phyloP scores from a whole-genome alignment of 345 rosid genomes.

The Pseudoturritis turrita region DNA sequence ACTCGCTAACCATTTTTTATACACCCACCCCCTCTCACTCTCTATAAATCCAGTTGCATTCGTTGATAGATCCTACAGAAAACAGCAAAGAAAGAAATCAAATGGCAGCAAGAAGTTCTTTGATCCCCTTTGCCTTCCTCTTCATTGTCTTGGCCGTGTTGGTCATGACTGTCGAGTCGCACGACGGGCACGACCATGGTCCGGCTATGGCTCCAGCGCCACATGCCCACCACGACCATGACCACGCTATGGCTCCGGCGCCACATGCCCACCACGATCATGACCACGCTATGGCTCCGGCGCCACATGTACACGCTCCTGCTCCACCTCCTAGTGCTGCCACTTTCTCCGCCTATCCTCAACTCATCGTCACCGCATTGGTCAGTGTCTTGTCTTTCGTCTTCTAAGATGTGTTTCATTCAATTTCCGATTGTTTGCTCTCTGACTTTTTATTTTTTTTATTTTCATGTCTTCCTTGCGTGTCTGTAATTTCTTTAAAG shows the following conservation, averaged over 20 bases:
- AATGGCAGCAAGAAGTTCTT: constrained; percentile 29
- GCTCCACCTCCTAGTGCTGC: constrained; percentile 31
- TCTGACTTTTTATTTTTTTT: background rate
- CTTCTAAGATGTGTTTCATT: background rate
- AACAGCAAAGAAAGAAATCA: background rate
- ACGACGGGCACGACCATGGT: background rate
- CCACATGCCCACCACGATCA: too few species aligned
- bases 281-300: background rate
- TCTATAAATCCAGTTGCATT: constrained; percentile 13
- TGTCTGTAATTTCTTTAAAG: background rate
- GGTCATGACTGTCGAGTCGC: constrained; percentile 25
- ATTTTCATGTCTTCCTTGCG: background rate
- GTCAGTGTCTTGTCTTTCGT: constrained; percentile 21
- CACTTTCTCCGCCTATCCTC: constrained; percentile 24
- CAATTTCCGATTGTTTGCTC: background rate
- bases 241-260: too few species aligned
- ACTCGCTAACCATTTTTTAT: background rate
- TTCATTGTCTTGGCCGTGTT: constrained; percentile 30
- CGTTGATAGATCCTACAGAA: constrained; percentile 8
- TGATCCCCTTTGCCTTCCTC: constrained; percentile 25
- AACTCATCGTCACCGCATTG: constrained; percentile 21
- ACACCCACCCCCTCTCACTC: background rate
- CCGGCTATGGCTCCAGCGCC: constrained; percentile 9
- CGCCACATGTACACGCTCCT: background rate
- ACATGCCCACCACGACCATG: too few species aligned